Conservation (phyloP, 176 grass and related monocot species). For the Pharus latifolius region DNA sequence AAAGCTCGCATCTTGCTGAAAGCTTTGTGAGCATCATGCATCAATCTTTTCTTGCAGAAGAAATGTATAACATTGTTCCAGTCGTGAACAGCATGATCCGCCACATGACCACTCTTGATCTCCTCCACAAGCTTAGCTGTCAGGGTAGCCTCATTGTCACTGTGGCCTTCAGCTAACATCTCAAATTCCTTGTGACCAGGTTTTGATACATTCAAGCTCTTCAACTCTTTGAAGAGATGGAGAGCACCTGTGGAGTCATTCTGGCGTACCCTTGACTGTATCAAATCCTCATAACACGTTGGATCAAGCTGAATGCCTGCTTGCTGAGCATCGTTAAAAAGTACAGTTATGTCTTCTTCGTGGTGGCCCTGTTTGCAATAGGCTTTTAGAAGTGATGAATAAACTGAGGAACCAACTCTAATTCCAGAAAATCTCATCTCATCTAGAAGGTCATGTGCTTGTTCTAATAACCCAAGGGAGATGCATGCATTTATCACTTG, state of each 20-base stretch:
- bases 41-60: slow-evolving; percentile 89
- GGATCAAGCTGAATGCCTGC: slow-evolving; percentile 67
- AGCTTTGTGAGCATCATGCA: slow-evolving; percentile 83
- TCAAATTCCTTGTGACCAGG: slow-evolving; percentile 38
- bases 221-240: slow-evolving; percentile 58
- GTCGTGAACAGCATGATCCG: slow-evolving; percentile 60
- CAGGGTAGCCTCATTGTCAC: slow-evolving; percentile 45
- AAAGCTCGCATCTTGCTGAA: slow-evolving; percentile 73
- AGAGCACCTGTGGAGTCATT: slow-evolving; percentile 47
- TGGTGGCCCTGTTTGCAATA: slow-evolving; percentile 55
- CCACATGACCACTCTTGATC: slow-evolving; percentile 43
- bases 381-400: slow-evolving; percentile 72
- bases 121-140: slow-evolving; percentile 65
- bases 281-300: slow-evolving; percentile 59
- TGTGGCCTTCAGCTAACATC: slow-evolving; percentile 14
- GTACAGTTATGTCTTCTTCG: slow-evolving; percentile 51
- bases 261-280: slow-evolving; percentile 40
- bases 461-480: slow-evolving; percentile 60
- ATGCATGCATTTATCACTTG: slow-evolving; percentile 87
- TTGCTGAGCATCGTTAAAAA: slow-evolving; percentile 63
- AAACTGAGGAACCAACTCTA: slow-evolving; percentile 64
- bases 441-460: slow-evolving; percentile 89
- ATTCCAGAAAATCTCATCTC: slow-evolving; percentile 90
- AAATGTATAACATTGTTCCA: slow-evolving; percentile 94
- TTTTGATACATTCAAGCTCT: slow-evolving; percentile 45